A percentile compares a stretch with the other conserved stretches of the same genome.
phyloP scores from a whole-genome alignment of 768 basidiomycete genomes.

The Nidularia pulvinata region DNA sequence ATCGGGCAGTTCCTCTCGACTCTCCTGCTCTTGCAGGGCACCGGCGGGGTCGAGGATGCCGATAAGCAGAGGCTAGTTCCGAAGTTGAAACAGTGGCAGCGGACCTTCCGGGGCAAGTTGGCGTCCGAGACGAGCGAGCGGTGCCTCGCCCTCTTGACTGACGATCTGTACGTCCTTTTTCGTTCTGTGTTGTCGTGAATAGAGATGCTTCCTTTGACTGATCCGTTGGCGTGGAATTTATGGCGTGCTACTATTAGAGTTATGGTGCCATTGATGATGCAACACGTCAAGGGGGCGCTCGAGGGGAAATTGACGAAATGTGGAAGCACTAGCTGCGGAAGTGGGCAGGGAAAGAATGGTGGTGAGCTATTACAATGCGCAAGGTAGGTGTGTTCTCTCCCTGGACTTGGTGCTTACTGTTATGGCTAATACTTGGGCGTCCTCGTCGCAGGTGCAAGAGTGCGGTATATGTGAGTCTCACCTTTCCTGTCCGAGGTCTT shows the following conservation, averaged over 20 bases:
- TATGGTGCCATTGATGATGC: conserved; percentile 24
- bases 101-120: conserved; percentile 20
- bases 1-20: conserved; percentile 37
- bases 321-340: conserved; percentile 22
- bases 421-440: no score
- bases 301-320: conserved; percentile 25
- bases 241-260: conserved; percentile 12
- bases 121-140: conserved; percentile 21
- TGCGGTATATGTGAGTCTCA: conserved; percentile 35
- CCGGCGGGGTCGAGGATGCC: conserved; percentile 19
- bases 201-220: background rate
- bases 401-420: background rate
- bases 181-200: background rate
- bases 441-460: conserved; percentile 31
- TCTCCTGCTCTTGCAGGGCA: conserved; percentile 35
- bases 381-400: conserved; percentile 17
- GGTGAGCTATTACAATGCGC: conserved; percentile 32
- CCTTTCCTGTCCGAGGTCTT: background rate
- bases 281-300: conserved; percentile 22
- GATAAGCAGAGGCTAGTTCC: conserved; percentile 27
- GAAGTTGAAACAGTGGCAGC: conserved; percentile 28
- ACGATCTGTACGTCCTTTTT: background rate
- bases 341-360: conserved; percentile 14
- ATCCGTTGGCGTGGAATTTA: background rate
- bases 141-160: background rate